These are phyloP conservation scores for Paramecium tetraurelia DNA, from an alignment of 73 alveolate species.

Conservation along the genomic window DNA sequence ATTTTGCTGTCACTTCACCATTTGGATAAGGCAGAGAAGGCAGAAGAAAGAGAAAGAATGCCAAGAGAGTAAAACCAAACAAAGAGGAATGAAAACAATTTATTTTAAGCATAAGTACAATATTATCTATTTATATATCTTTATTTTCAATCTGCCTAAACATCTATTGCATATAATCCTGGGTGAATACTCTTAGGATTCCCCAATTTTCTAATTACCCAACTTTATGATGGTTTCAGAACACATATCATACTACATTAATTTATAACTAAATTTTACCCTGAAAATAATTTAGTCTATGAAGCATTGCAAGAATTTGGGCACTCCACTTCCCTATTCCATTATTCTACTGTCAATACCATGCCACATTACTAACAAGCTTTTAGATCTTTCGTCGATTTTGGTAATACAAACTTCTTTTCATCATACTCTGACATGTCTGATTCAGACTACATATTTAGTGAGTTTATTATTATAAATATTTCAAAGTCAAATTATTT, in stretches of 20 bases:
- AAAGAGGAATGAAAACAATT: conserved; percentile 52
- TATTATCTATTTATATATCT: neutral
- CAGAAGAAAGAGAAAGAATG: conserved; percentile 86
- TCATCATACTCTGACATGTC: neutral
- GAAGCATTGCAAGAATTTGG: neutral
- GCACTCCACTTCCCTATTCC: neutral
- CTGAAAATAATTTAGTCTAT: neutral
- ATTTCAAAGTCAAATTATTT: neutral
- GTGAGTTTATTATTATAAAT: neutral
- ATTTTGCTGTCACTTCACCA: conserved; percentile 86
- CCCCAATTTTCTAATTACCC: neutral
- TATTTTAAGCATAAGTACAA: neutral
- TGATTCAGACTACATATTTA: neutral
- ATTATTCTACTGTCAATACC: neutral
- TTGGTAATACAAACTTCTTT: neutral
- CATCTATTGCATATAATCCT: conserved; percentile 33
- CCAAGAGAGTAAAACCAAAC: conserved; percentile 68
- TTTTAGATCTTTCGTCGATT: neutral
- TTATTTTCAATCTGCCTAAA: neutral
- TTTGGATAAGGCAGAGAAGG: conserved; percentile 83
- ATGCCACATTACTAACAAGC: conserved; percentile 21
- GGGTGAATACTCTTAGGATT: neutral
- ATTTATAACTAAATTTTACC: neutral
- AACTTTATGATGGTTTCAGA: neutral
- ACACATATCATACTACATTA: neutral